Conservation (phyloP, 129 eudicot genomes). For the Daucus carota region DNA sequence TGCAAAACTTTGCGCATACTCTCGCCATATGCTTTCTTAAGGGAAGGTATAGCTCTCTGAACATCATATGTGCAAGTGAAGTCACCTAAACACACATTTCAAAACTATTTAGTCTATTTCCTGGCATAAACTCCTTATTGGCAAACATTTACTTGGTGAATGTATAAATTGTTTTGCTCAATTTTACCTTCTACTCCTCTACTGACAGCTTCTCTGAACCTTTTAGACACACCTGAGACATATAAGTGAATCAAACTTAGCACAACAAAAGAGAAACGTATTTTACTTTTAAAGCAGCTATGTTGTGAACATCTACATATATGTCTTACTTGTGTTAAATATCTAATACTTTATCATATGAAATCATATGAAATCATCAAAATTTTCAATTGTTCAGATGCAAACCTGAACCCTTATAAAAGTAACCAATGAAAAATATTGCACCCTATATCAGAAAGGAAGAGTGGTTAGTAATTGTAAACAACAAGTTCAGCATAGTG, state of each 20-base stretch:
- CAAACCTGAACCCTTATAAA: slow-evolving; percentile 31
- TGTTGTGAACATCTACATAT: neutral
- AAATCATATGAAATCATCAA: no score
- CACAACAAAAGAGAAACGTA: neutral
- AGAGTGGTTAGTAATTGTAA: slow-evolving; percentile 1
- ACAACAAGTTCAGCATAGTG: neutral
- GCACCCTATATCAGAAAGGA: slow-evolving; percentile 22
- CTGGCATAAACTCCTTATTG: neutral
- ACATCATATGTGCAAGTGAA: slow-evolving; percentile 24
- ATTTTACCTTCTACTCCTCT: slow-evolving; percentile 28
- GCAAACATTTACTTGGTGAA: neutral
- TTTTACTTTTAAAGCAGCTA: neutral
- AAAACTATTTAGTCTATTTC: neutral
- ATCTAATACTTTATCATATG: no score
- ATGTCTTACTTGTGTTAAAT: neutral
- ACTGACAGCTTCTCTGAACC: slow-evolving; percentile 12
- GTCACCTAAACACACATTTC: slow-evolving; percentile 17
- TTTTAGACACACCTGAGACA: slow-evolving; percentile 20
- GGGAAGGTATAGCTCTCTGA: slow-evolving; percentile 24
- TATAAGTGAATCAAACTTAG: neutral
- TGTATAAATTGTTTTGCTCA: neutral
- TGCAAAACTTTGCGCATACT: slow-evolving; percentile 31
- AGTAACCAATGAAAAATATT: slow-evolving; percentile 23
- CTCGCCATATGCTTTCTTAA: slow-evolving; percentile 29
- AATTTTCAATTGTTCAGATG: neutral